Percentiles rank a stretch among this genome's conserved stretches.
Evolutionary conservation across 257 asterid species (phyloP).

Genomic region (Oldenlandia corymbosa): DNA sequence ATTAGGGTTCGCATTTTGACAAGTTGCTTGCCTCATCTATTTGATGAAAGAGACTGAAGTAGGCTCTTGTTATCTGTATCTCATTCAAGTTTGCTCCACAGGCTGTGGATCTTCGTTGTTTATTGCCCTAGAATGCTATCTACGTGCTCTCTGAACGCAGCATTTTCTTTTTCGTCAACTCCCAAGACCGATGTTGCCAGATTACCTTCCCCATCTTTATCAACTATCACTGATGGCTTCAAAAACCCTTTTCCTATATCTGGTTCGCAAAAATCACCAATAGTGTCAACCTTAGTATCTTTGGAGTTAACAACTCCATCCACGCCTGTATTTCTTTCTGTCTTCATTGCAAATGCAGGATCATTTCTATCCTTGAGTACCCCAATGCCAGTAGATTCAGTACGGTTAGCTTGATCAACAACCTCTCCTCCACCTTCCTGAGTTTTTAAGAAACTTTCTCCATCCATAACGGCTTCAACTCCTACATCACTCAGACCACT

Average conservation of each 20-base stretch:
- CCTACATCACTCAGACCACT: conserved; percentile 16
- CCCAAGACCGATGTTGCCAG: not conserved
- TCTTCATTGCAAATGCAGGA: not conserved
- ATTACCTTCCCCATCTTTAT: not conserved
- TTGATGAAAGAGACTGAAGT: not conserved
- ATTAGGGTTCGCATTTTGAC: not conserved
- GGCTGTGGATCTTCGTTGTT: not conserved
- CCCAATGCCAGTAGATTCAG: not conserved
- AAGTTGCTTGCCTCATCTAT: not conserved
- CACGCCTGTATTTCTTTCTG: not conserved
- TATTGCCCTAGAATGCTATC: not conserved
- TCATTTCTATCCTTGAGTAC: not conserved
- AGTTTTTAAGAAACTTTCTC: conserved; percentile 24
- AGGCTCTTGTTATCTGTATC: not conserved
- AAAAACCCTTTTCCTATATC: not conserved
- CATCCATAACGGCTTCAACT: conserved; percentile 21
- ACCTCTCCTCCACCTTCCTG: conserved; percentile 27
- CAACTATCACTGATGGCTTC: conserved; percentile 4
- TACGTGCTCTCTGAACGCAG: not conserved
- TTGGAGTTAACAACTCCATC: not conserved
- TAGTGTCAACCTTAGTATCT: not conserved
- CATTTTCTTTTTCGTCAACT: conserved; percentile 1
- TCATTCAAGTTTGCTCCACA: not conserved
- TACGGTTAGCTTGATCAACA: conserved; percentile 20
- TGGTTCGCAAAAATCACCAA: not conserved